Conservation (phyloP, 2,329 filamentous ascomycete genomes). For the Aspergillus fumigatus region DNA sequence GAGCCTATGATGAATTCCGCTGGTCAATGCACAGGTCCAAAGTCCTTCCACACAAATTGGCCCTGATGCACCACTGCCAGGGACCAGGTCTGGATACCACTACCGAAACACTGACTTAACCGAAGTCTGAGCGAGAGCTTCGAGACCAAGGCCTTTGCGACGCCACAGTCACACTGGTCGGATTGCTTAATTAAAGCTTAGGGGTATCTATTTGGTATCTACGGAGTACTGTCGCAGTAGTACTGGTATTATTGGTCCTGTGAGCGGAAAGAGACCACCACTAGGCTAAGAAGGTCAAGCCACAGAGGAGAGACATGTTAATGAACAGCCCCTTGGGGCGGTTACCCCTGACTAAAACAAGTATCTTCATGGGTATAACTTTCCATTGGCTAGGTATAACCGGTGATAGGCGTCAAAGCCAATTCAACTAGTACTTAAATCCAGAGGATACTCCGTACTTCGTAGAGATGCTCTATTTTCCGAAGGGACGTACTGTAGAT, state of each 20-base stretch:
- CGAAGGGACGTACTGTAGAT: neutral
- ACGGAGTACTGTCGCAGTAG: neutral
- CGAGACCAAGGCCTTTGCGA: neutral
- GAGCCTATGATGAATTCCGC: too few relatives aligned
- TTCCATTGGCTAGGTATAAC: neutral
- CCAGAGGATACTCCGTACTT: too few relatives aligned
- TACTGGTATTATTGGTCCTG: neutral
- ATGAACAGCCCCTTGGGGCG: neutral
- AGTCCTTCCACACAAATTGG: neutral
- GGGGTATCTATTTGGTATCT: neutral
- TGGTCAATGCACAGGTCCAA: neutral
- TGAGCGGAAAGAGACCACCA: neutral
- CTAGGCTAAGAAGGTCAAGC: neutral
- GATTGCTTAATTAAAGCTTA: conserved; percentile 21
- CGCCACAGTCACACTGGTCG: conserved; percentile 10
- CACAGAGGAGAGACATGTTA: neutral
- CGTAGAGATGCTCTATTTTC: neutral
- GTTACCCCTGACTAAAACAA: neutral
- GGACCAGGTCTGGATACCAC: neutral
- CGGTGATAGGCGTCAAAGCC: too few relatives aligned
- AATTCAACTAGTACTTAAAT: too few relatives aligned
- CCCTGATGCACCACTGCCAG: neutral
- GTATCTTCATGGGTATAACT: conserved; percentile 2
- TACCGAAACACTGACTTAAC: neutral
- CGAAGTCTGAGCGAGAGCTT: conserved; percentile 2